Evolutionary conservation across 139 green algal species (phyloP).

Genomic region (Diplosphaera chodatii): DNA sequence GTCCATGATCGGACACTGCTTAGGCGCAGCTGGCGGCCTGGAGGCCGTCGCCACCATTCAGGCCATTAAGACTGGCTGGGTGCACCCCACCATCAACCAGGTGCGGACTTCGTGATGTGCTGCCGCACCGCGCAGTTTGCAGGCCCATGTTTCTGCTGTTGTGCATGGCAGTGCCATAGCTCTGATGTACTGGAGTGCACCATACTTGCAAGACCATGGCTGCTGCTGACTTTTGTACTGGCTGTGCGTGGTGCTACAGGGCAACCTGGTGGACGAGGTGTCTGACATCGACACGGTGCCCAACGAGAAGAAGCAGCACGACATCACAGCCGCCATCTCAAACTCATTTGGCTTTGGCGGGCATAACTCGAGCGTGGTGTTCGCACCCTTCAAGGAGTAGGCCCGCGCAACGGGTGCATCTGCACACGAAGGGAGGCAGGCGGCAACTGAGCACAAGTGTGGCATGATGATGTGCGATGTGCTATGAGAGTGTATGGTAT

Average conservation of each 20-base stretch:
- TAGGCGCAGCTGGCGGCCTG: constrained; percentile 91
- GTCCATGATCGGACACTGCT: constrained; percentile 96
- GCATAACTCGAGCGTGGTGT: constrained; percentile 90
- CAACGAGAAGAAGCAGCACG: constrained; percentile 78
- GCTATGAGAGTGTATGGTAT: too few species aligned
- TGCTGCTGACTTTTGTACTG: too few species aligned
- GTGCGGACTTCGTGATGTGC: too few species aligned
- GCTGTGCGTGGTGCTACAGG: constrained; percentile 29
- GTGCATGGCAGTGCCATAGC: too few species aligned
- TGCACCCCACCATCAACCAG: constrained; percentile 98
- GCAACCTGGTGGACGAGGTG: constrained; percentile 82
- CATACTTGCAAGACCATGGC: too few species aligned
- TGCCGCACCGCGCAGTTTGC: too few species aligned
- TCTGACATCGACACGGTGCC: constrained; percentile 77
- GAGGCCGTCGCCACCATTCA: constrained; percentile 94
- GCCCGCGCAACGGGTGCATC: too few species aligned
- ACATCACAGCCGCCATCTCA: constrained; percentile 55
- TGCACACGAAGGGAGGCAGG: too few species aligned
- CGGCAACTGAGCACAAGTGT: too few species aligned
- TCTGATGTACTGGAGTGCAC: too few species aligned
- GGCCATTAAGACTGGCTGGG: constrained; percentile 86
- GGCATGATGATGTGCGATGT: too few species aligned
- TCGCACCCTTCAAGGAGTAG: constrained; percentile 72
- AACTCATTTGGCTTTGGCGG: constrained; percentile 94
- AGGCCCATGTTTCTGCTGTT: too few species aligned